Evolutionary conservation across 495 filamentous ascomycete species (phyloP), one percentile per base, ranked within the genome.

Genomic region (Diplogelasinospora grovesii): DNA sequence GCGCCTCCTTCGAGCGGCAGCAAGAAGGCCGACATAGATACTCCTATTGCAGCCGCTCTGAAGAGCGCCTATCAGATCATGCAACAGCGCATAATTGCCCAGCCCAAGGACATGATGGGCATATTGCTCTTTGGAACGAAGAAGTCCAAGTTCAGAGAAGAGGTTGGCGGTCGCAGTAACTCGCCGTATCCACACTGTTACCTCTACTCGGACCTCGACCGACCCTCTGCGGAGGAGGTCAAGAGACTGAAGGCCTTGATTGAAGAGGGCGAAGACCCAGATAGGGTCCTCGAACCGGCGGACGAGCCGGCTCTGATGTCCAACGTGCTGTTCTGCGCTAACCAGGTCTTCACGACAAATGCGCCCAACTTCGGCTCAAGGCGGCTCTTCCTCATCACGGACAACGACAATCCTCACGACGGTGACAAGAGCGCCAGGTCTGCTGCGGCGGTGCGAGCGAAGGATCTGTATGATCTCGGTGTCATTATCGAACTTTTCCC

Each of bases 41-140:
- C 79, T 15, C 78, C 89, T 1, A 67, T 81, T 1, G 73, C 79
- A 2, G 89, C 93, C 13, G 89, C 93, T 5, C 70, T 99, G 19
- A 94, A 94, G 69, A 95, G 89, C 55, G 90, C 93, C 38, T 93
- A 95, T 52, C 76, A 85, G 39, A 73, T 99, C 39, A 95, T 97
- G 83, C 89, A 96, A 64, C 90, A 95, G 63, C 82, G 93, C 42
- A 96, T 99, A 52, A 96, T 99, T 54, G 89, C 89, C 2, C 89
- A 89, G 47, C 93, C 93, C 0, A 86, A 81, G 54, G 92, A 97
- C 50, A 94, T 96, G 90, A 95, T 99, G 69, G 90, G 90, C 3
- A 82, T 99, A 7, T 59, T 99, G n/a, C 75, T 99, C 6, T 97
- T 92, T 46, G 88, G 89, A 9, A 97, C 90, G 0, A 71, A 93